Evolutionary conservation across 2,329 filamentous ascomycete genomes (phyloP).

Genomic region (Blumeriella jaapii): DNA sequence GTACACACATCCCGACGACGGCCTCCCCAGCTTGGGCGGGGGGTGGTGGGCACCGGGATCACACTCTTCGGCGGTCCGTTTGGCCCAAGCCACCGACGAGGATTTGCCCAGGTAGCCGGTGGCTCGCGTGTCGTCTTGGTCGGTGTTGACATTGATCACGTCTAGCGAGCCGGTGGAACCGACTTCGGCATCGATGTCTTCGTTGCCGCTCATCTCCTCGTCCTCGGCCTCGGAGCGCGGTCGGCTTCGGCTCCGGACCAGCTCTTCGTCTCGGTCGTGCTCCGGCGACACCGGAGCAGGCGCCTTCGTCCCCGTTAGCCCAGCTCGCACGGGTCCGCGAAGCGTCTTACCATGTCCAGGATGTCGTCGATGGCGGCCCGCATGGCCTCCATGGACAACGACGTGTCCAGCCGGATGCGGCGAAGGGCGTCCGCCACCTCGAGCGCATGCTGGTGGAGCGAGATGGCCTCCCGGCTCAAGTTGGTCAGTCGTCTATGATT

Average conservation of each 20-base stretch:
- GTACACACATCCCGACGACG: conserved; percentile 1
- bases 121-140: conserved; percentile 16
- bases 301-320: conserved; percentile 6
- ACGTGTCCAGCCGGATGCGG: conserved; percentile 13
- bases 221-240: conserved; percentile 5
- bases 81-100: conserved; percentile 18
- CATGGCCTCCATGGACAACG: conserved; percentile 14
- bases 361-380: conserved; percentile 14
- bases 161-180: conserved; percentile 22
- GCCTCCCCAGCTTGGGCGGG: conserved; percentile 2
- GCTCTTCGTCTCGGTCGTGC: neutral
- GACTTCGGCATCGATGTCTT: conserved; percentile 14
- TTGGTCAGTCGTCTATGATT: conserved; percentile 12
- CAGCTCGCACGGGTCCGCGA: too few species aligned
- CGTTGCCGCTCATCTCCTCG: conserved; percentile 5
- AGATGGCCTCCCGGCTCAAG: conserved; percentile 13
- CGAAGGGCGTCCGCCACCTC: conserved; percentile 15
- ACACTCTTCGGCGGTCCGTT: conserved; percentile 12
- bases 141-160: conserved; percentile 16
- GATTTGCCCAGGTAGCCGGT: conserved; percentile 19
- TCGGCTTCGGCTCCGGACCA: neutral
- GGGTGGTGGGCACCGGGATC: neutral
- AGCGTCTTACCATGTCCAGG: conserved; percentile 15
- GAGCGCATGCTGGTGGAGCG: conserved; percentile 11
- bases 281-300: conserved; percentile 4